Base-by-base conservation (phyloP, 306 rosid genomes). In the Trifolium repens region DNA sequence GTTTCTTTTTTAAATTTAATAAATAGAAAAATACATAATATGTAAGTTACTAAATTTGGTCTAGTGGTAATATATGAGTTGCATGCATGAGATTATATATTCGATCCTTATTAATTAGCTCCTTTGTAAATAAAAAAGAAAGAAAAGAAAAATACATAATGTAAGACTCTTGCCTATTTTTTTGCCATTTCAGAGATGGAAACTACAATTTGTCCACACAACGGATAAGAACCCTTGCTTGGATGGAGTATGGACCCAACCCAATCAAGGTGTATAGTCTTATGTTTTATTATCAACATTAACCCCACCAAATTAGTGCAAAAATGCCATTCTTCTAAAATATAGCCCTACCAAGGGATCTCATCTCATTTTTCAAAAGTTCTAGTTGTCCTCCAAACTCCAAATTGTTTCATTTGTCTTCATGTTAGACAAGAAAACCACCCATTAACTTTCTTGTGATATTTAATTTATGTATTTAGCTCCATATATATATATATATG, bases 291-390 rank as follows among this genome's bases (percentile, higher is more conserved):
- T 4, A 10, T 39, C 35, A 40, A 52, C 47, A 12, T 54, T 44
- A 55, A 34, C 64, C 73, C 73, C 27, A 67, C 27, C 70, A 80
- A 66, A 12, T 14, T 15, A 73, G 62, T 59, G 27, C 69, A 57
- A 80, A n/a, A 32, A 27, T 39, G 3, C 1, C 32, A 60, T 74
- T 74, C 46, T 80, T 69, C 74, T 43, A 42, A 46, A 8, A 35
- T 57, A 35, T 57, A 30, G n/a, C 78, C 74, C 71, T 71, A 67
- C 83, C 68, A 50, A 32, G 11, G 59, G 60, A 69, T 81, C 44
- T 61, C 43, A 69, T 81, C 44, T 61, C 43, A 13, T 27, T 19
- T 67, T 59, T 46, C 11, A 17, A 27, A 30, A 69, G 66, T 8
- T 13, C 10, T 13, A 22, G 14, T 55, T 43, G 50, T 47, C 57